phyloP scores from a whole-genome alignment of 139 green algal genomes.

The Auxenochlorella pyrenoidosa region DNA sequence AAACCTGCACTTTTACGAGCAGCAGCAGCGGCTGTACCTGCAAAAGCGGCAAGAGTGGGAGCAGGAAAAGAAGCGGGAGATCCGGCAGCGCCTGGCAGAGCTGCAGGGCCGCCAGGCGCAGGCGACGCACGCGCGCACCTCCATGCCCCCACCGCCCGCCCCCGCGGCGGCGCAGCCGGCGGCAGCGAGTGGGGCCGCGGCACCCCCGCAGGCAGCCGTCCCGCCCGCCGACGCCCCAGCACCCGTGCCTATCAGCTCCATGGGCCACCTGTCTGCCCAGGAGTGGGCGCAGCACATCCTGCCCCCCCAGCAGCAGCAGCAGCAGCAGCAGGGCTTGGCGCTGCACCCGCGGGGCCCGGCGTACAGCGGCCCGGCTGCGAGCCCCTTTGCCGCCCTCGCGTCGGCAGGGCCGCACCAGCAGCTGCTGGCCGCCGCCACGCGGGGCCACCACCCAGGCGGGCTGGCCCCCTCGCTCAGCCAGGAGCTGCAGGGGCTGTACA shows the following conservation, averaged over 20 bases:
- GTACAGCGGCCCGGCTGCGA: neutral
- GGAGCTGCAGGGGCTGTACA: neutral
- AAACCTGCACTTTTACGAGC: neutral
- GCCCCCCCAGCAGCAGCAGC: neutral
- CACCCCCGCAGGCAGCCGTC: too few relatives aligned
- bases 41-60: neutral
- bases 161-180: neutral
- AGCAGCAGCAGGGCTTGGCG: neutral
- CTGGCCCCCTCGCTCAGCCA: neutral
- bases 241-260: too few relatives aligned
- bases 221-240: too few relatives aligned
- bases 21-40: conserved; percentile 1
- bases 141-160: neutral
- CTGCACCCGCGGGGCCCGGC: neutral
- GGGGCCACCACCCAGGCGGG: neutral
- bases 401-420: neutral
- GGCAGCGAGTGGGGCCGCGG: too few relatives aligned
- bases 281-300: neutral
- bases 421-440: neutral
- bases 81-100: neutral
- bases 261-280: neutral
- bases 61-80: neutral
- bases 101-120: neutral
- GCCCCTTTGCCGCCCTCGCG: neutral
- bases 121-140: neutral